Evolutionary conservation across 1,284 basidiomycete genomes (phyloP), one percentile per base, ranked within the genome.

Genomic region (Irpex lacteus): DNA sequence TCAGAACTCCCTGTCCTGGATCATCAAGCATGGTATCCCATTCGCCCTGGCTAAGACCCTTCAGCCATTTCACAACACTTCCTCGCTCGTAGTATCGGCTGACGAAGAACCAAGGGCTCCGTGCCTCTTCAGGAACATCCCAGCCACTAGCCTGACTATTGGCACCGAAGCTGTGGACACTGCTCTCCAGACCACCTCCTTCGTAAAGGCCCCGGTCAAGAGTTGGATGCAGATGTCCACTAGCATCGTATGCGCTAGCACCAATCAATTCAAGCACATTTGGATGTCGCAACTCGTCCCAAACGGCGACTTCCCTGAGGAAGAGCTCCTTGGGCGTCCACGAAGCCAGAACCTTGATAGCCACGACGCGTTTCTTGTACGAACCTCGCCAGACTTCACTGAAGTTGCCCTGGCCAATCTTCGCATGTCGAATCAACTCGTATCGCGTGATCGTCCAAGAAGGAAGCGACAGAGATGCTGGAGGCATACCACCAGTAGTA

Each of bases 361-460:
- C 87, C 5, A 91, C 90, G 0, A 77, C 78, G n/a, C 77, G 77
- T 8, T 77, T 78, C 19, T 81, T 78, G 89, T 89, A 92, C 15
- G 76, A 82, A 2, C 89, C 90, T 13, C 79, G 80, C 72, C 88
- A 90, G 4, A 91, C 90, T 65, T 89, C 84, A 19, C 86, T 87
- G 75, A 90, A 89, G 76, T 84, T 87, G 0, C 90, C 89, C 15
- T 84, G 69, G 3, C 89, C 88, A 65, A 91, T 85, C 74, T 85
- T 85, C 66, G 77, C 74, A 60, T 87, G 86, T 3, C 84, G 80
- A 67, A 86, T 83, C 19, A 90, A 82, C 74, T 91, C 89, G 68
- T 87, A 89, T 60, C 85, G 70, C 9, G 89, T 92, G 69, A 91
- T 91, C 2, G 89, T 90, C 90, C 90, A 91, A 66, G 79, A 83